Percentiles rank a stretch among this genome's conserved stretches.
Conservation (phyloP, 805 yeast genomes). For the Candida railenensis region DNA sequence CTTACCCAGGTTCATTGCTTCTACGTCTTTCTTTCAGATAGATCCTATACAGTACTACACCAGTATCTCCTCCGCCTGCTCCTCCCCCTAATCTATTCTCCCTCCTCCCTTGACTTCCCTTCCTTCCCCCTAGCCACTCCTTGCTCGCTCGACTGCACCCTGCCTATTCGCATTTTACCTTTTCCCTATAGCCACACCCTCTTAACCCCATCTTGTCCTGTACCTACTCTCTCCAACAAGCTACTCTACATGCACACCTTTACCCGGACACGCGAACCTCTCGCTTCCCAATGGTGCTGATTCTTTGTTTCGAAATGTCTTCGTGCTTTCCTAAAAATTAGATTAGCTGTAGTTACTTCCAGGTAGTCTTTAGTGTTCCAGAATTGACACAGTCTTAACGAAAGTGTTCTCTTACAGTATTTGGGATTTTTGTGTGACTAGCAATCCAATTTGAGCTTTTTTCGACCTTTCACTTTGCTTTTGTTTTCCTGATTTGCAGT, state of each 20-base stretch:
- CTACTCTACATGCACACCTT: background rate
- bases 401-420: no score
- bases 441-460: no score
- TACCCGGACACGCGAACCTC: slow-evolving; percentile 8
- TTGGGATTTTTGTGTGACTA: no score
- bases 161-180: background rate
- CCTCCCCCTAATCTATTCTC: background rate
- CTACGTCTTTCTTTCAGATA: no score
- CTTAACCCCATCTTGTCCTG: background rate
- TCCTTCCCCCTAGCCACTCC: background rate
- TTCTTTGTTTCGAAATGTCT: slow-evolving; percentile 3
- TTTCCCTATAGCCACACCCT: background rate
- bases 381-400: no score
- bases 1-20: no score
- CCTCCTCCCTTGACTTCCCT: background rate
- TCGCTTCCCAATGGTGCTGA: slow-evolving; percentile 1
- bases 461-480: no score
- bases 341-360: no score
- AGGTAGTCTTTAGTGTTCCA: no score
- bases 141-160: background rate
- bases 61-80: no score
- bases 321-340: background rate
- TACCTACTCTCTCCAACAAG: background rate
- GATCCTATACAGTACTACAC: no score
- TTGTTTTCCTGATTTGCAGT: no score